Percentiles rank a stretch among this genome's conserved stretches.
Conservation (phyloP, 2,329 filamentous ascomycete genomes). For the Clonostachys solani region DNA sequence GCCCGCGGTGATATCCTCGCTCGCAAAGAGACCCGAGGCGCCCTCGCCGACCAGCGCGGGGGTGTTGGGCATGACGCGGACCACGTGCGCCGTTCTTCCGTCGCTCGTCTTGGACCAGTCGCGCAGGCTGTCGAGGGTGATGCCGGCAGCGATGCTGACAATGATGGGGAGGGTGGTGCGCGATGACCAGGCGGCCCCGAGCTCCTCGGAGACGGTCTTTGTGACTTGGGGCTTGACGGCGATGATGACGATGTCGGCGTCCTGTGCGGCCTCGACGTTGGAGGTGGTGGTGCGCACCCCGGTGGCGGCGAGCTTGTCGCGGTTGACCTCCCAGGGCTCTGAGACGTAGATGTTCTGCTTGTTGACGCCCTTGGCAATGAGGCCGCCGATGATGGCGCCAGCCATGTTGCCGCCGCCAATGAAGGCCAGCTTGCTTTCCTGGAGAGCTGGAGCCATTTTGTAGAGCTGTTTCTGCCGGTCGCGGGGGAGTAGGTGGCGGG, state of each 20-base stretch:
- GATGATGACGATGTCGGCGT: conserved; percentile 41
- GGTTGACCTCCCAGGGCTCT: conserved; percentile 49
- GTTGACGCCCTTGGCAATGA: conserved; percentile 34
- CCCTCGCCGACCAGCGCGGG: conserved; percentile 46
- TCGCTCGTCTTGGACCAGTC: conserved; percentile 32
- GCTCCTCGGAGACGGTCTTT: conserved; percentile 39
- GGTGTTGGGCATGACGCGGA: conserved; percentile 51
- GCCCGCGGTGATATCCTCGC: conserved; percentile 29
- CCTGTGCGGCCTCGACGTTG: conserved; percentile 36
- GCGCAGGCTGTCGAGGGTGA: conserved; percentile 36
- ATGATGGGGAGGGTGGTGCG: conserved; percentile 32
- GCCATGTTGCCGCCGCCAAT: conserved; percentile 48
- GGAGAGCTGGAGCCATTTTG: conserved; percentile 8
- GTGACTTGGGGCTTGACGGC: conserved; percentile 48
- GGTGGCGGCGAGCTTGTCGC: conserved; percentile 38
- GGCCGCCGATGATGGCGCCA: conserved; percentile 44
- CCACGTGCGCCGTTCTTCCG: conserved; percentile 33
- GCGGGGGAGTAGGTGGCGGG: too few species aligned
- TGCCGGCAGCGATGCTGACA: conserved; percentile 44
- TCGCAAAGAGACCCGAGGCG: conserved; percentile 41
- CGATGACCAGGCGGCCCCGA: conserved; percentile 30
- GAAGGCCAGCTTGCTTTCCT: conserved; percentile 26
- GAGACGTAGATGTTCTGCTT: conserved; percentile 40
- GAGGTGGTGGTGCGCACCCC: conserved; percentile 41
- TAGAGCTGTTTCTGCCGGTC: too few species aligned